Evolutionary conservation across 805 yeast genomes (phyloP).

Genomic region (Candida michaelii): DNA sequence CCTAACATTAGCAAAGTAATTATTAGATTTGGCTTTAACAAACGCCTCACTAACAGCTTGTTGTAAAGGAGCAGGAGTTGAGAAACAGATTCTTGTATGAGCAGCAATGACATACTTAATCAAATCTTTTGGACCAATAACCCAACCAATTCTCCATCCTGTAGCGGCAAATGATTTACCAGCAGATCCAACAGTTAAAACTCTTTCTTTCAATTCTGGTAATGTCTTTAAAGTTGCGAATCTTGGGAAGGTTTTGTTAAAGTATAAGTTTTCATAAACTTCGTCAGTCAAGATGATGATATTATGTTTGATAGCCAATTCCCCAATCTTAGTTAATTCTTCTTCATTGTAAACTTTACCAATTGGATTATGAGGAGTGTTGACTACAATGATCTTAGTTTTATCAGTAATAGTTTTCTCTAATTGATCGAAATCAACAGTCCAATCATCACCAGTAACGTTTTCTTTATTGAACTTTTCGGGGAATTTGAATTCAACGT

Average conservation of each 20-base stretch:
- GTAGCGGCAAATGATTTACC: slow-evolving; percentile 99
- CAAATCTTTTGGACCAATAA: slow-evolving; percentile 81
- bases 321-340: slow-evolving; percentile 75
- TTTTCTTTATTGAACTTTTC: slow-evolving; percentile 58
- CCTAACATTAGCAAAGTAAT: slow-evolving; percentile 72
- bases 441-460: slow-evolving; percentile 86
- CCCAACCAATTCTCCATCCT: slow-evolving; percentile 98
- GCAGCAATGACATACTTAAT: slow-evolving; percentile 82
- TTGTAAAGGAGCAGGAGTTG: slow-evolving; percentile 89
- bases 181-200: slow-evolving; percentile 93
- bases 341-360: slow-evolving; percentile 83
- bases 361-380: slow-evolving; percentile 95
- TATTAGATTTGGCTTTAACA: slow-evolving; percentile 54
- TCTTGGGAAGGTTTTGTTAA: slow-evolving; percentile 66
- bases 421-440: slow-evolving; percentile 73
- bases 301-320: slow-evolving; percentile 82
- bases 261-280: slow-evolving; percentile 90
- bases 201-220: slow-evolving; percentile 75
- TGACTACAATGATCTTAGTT: slow-evolving; percentile 84
- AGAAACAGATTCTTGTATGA: slow-evolving; percentile 91
- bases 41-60: slow-evolving; percentile 86
- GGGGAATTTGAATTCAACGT: slow-evolving; percentile 86
- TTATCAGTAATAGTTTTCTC: slow-evolving; percentile 67
- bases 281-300: slow-evolving; percentile 85
- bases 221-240: slow-evolving; percentile 67